Percentiles rank a stretch among this genome's conserved stretches.
Evolutionary conservation across 2,329 filamentous ascomycete species (phyloP).

Genomic region (Zymoseptoria pseudotritici): DNA sequence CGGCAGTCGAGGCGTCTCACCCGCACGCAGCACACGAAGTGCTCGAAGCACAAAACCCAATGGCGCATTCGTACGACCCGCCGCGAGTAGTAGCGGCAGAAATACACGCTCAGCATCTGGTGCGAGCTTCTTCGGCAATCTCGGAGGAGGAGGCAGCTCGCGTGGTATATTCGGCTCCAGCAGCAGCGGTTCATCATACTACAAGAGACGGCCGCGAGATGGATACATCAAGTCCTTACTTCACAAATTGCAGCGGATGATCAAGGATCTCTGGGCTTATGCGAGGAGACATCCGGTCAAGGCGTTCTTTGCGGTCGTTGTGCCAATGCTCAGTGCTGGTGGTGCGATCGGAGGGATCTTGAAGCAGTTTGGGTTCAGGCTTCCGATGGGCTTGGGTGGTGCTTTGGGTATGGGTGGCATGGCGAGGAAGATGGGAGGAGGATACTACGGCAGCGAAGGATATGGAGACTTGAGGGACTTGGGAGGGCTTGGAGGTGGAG

Average conservation of each 20-base stretch:
- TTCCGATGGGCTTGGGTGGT: conserved; percentile 49
- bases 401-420: conserved; percentile 18
- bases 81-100: conserved; percentile 6
- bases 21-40: conserved; percentile 13
- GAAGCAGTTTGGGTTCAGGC: conserved; percentile 66
- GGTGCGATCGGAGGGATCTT: conserved; percentile 74
- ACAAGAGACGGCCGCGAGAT: conserved; percentile 67
- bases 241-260: conserved; percentile 67
- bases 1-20: conserved; percentile 16
- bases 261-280: conserved; percentile 75
- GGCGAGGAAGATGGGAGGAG: conserved; percentile 25
- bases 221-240: conserved; percentile 69
- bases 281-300: conserved; percentile 78
- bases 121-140: conserved; percentile 18
- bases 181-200: conserved; percentile 59
- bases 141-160: conserved; percentile 8
- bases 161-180: conserved; percentile 23
- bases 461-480: conserved; percentile 33
- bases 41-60: conserved; percentile 4
- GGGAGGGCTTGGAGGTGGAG: conserved; percentile 27
- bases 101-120: conserved; percentile 12
- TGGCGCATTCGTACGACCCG: conserved; percentile 23
- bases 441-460: conserved; percentile 41
- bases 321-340: conserved; percentile 72
- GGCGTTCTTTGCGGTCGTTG: conserved; percentile 78